Conservation (phyloP, 768 basidiomycete species). For the Imleria badia region DNA sequence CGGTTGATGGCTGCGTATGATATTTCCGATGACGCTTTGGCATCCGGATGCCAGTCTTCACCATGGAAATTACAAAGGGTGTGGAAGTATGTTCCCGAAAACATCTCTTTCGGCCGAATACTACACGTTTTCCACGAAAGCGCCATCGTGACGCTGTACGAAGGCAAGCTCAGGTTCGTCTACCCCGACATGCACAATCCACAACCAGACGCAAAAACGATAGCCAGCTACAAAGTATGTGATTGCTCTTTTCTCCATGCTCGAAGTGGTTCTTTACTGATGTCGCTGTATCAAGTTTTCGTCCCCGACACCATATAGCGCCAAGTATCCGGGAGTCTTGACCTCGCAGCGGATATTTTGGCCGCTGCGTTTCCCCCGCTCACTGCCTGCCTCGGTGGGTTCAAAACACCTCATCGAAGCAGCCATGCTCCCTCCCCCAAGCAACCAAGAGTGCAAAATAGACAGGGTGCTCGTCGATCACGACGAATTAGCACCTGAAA, state of each 20-base stretch:
- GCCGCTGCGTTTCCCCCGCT: constrained; percentile 17
- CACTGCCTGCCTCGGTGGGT: background rate
- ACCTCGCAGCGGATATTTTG: constrained; percentile 32
- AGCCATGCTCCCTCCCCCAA: constrained; percentile 17
- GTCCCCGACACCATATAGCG: constrained; percentile 14
- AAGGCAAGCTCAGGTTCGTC: constrained; percentile 26
- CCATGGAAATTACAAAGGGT: constrained; percentile 9
- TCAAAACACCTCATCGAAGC: constrained; percentile 24
- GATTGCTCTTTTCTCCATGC: background rate
- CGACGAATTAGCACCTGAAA: constrained; percentile 14
- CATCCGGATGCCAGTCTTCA: constrained; percentile 7
- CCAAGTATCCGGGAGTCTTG: constrained; percentile 22
- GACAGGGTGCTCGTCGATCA: constrained; percentile 23
- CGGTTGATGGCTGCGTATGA: constrained; percentile 31
- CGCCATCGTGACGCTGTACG: constrained; percentile 26
- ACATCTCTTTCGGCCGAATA: constrained; percentile 28
- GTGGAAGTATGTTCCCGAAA: constrained; percentile 23
- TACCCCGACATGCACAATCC: constrained; percentile 25
- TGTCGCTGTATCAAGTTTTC: constrained; percentile 15
- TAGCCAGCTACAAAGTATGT: constrained; percentile 23
- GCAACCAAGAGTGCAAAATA: constrained; percentile 16
- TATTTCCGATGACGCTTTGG: constrained; percentile 20
- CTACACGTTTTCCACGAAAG: constrained; percentile 28
- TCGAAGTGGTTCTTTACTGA: background rate
- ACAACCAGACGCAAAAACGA: constrained; percentile 12